Percentiles rank a stretch among this genome's conserved stretches.
phyloP scores from a whole-genome alignment of 805 yeast species.

The Zygoascus flipseniorum region DNA sequence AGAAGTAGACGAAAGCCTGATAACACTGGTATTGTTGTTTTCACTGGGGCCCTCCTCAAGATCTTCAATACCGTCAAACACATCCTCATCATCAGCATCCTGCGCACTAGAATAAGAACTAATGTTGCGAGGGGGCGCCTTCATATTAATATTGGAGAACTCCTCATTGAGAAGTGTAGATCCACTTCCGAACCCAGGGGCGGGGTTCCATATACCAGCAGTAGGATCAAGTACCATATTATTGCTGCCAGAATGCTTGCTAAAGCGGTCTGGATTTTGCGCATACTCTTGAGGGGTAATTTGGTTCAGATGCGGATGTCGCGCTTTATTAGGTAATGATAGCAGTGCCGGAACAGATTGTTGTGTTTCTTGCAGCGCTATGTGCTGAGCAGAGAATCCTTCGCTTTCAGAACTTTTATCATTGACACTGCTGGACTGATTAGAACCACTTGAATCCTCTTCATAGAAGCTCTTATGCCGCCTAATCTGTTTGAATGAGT shows the following conservation, averaged over 20 bases:
- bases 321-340: background rate
- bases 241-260: background rate
- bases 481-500: slow-evolving; percentile 18
- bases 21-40: background rate
- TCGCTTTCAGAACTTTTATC: background rate
- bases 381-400: background rate
- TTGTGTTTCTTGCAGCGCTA: background rate
- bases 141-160: background rate
- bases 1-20: background rate
- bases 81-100: slow-evolving; percentile 16
- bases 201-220: background rate
- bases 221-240: background rate
- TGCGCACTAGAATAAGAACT: background rate
- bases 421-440: background rate
- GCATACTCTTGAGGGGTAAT: slow-evolving; percentile 18
- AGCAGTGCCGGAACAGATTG: background rate
- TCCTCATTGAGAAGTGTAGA: slow-evolving; percentile 11
- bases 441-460: background rate
- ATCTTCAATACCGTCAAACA: slow-evolving; percentile 23
- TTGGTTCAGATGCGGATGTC: slow-evolving; percentile 10
- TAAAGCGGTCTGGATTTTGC: slow-evolving; percentile 3
- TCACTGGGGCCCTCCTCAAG: background rate
- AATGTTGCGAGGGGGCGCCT: background rate
- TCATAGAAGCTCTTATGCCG: background rate
- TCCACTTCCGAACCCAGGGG: background rate